Percentiles rank a stretch among this genome's conserved stretches.
Evolutionary conservation across 2,329 filamentous ascomycete species (phyloP).

Genomic region (Pseudocercospora musae): DNA sequence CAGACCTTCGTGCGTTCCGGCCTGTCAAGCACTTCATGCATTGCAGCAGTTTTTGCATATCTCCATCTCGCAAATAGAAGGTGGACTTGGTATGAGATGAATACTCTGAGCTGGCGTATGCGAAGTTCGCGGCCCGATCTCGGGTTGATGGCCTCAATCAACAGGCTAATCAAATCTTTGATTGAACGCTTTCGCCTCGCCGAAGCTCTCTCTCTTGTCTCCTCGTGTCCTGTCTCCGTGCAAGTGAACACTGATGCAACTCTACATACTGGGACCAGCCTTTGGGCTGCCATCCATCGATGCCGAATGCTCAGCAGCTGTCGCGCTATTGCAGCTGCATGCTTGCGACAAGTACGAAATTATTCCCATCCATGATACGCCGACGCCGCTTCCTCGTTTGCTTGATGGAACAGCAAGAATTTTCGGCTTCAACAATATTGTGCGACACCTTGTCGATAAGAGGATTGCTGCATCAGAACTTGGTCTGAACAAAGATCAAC

Average conservation of each 20-base stretch:
- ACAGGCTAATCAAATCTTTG: neutral
- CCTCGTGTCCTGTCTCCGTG: too few relatives aligned
- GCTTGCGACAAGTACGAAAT: constrained; percentile 60
- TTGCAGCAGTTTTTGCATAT: neutral
- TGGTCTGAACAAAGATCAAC: constrained; percentile 6
- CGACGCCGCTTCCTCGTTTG: constrained; percentile 38
- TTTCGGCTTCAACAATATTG: constrained; percentile 61
- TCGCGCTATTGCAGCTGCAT: constrained; percentile 69
- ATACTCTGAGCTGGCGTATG: too few relatives aligned
- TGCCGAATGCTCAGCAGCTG: constrained; percentile 79
- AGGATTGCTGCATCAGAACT: constrained; percentile 14
- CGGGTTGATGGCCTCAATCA: too few relatives aligned
- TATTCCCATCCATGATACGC: constrained; percentile 55
- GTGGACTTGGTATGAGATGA: neutral
- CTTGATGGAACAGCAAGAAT: constrained; percentile 55
- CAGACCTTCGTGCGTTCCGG: neutral
- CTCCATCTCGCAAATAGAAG: neutral
- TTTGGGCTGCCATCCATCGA: constrained; percentile 89
- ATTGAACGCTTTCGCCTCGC: neutral
- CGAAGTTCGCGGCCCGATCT: too few relatives aligned
- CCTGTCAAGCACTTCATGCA: neutral
- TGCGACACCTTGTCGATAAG: constrained; percentile 50
- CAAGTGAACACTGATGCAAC: constrained; percentile 47
- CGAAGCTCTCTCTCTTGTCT: neutral
- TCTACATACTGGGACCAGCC: constrained; percentile 87